Base-by-base conservation (phyloP, 2,329 filamentous ascomycete species). In the Ascochyta pisi region DNA sequence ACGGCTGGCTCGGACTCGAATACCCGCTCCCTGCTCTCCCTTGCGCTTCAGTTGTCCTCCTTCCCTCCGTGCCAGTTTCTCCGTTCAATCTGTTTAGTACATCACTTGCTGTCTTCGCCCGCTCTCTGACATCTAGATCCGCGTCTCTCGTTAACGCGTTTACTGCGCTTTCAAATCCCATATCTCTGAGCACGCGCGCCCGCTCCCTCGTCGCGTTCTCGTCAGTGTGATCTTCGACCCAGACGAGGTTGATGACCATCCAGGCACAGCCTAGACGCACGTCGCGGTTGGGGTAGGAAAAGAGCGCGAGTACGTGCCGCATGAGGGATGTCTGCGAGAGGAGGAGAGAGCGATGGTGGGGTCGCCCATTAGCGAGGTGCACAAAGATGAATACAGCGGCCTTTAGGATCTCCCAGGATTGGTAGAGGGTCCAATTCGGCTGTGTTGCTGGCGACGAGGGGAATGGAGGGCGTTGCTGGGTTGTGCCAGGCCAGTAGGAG, bases 201-300 rank as follows among this genome's bases (percentile, higher is more conserved):
- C 95, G 84, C 65, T 88, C 83, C 27, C 83, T 80, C 59, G 89
- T 91, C 9, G 84, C 85, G 22, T 82, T 78, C 19, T 81, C 79
- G 64, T 96, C 92, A 27, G 77, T 82, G 6, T 84, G 82, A 66
- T 94, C 89, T 59, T 97, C 93, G 59, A 88, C 83, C 82, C 89
- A 96, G 0, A 91, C 90, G 39, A 99, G 83, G 71, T 97, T 97
- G 71, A 88, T 90, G 40, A 96, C 83, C 39, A 96, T 82, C 83
- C 93, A 94, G 62, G 91, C 92, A 64, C 95, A 86, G 41, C 89
- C 88, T 19, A 88, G 83, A 6, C 94, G 87, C 6, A 99, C 88
- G 38, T 89, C 86, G 41, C 85, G 84, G 69, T 90, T 86, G 39
- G 86, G 84, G 74, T 92, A 91, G 41, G 81, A 84, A 66, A 95